Percentiles rank a stretch among this genome's conserved stretches.
Conservation (phyloP, 2,329 filamentous ascomycete species). For the Pezicula radicicola region DNA sequence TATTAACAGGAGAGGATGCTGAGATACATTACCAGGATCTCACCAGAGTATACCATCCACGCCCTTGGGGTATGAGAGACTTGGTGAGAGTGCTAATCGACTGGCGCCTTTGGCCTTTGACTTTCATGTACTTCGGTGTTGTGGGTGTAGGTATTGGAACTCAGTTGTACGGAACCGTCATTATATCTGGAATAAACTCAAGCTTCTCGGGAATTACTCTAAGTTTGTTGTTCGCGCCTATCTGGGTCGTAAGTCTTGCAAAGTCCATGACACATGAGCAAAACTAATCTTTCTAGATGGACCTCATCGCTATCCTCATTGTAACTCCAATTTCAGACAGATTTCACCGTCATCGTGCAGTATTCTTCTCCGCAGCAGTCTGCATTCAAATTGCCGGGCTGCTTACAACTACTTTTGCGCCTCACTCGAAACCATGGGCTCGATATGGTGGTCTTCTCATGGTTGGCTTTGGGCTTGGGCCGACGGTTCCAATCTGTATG, state of each 20-base stretch:
- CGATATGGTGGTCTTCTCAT: conserved; percentile 86
- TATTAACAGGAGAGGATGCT: conserved; percentile 73
- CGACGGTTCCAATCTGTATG: conserved; percentile 91
- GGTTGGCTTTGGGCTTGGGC: conserved; percentile 85
- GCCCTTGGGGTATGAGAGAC: conserved; percentile 71
- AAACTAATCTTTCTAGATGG: conserved; percentile 54
- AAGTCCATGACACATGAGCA: neutral
- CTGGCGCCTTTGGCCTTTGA: conserved; percentile 84
- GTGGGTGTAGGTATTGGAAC: conserved; percentile 90
- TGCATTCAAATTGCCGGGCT: conserved; percentile 80
- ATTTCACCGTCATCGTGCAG: conserved; percentile 74
- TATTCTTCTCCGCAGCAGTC: conserved; percentile 77
- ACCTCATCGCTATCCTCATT: conserved; percentile 81
- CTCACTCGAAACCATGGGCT: conserved; percentile 67
- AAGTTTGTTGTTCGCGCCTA: conserved; percentile 82
- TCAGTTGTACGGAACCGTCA: conserved; percentile 83
- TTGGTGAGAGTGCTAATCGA: conserved; percentile 70
- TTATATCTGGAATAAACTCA: conserved; percentile 77
- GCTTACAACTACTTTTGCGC: conserved; percentile 73
- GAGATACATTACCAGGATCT: conserved; percentile 80
- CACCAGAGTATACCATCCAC: conserved; percentile 73
- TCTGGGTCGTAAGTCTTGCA: conserved; percentile 72
- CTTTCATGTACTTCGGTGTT: conserved; percentile 92
- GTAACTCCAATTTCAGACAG: conserved; percentile 84
- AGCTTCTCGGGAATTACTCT: conserved; percentile 70